A percentile compares a stretch with the other conserved stretches of the same genome.
Conservation (phyloP, 768 basidiomycete genomes). For the Hypsizygus marmoreus region DNA sequence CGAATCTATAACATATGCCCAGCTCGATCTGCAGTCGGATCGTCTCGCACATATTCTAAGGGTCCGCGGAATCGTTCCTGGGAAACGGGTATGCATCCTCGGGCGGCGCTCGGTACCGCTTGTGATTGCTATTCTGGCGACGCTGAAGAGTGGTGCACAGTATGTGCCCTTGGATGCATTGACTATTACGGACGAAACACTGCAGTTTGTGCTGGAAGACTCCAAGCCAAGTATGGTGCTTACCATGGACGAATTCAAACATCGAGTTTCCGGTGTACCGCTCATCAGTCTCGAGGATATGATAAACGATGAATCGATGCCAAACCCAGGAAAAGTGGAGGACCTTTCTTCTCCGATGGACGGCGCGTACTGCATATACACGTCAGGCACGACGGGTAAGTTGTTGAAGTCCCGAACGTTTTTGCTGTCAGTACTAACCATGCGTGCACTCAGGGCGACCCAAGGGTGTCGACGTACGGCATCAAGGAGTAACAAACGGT, state of each 20-base stretch:
- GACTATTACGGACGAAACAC: conserved; percentile 55
- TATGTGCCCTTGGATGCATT: conserved; percentile 63
- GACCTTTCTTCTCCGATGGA: conserved; percentile 42
- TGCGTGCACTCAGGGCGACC: conserved; percentile 53
- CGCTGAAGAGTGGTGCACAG: conserved; percentile 58
- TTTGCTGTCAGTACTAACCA: conserved; percentile 1
- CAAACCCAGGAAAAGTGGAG: conserved; percentile 35
- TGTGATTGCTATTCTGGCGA: conserved; percentile 53
- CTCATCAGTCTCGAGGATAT: conserved; percentile 34
- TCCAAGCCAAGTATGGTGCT: conserved; percentile 45
- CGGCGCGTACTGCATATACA: conserved; percentile 62
- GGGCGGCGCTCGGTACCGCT: conserved; percentile 55
- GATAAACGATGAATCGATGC: conserved; percentile 24
- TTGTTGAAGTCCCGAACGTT: not conserved
- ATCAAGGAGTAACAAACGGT: conserved; percentile 62
- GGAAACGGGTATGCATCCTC: conserved; percentile 56
- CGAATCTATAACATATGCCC: conserved; percentile 45
- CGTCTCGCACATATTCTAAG: conserved; percentile 47
- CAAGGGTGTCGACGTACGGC: conserved; percentile 63
- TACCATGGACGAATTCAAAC: conserved; percentile 40
- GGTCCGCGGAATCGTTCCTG: conserved; percentile 42
- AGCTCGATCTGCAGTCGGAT: conserved; percentile 51
- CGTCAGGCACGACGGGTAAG: conserved; percentile 45
- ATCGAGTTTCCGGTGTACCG: conserved; percentile 34
- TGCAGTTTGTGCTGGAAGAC: conserved; percentile 52